Base-by-base conservation (phyloP, 345 rosid genomes). In the Gossypium arboreum region DNA sequence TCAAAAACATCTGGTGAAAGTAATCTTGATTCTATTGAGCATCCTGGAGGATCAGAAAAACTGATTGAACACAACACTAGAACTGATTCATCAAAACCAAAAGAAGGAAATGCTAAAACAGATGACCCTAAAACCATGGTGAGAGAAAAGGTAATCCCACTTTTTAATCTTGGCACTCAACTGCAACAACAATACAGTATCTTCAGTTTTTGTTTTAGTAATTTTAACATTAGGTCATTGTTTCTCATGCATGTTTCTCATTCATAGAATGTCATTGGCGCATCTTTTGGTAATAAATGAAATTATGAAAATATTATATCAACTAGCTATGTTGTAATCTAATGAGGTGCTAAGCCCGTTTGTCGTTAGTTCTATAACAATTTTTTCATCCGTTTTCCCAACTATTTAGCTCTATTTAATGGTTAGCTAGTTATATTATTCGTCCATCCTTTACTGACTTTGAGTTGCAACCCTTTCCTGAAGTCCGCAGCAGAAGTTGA, bases 381-480 rank as follows among this genome's bases (percentile, higher is more conserved):
- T 57, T 65, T 63, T n/a, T 54, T 12, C 45, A 34, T 7, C 62
- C 27, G 10, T 55, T 39, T 47, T 44, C 47, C 17, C 18, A 39
- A 8, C 15, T 24, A 45, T 22, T 68, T 67, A 45, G 70, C 70
- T 24, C 11, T 47, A 73, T 20, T 59, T 57, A 24, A 73, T 45
- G 7, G 10, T 45, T 43, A 22, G 34, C 25, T 29, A 29, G 7
- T 72, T 39, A 8, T 15, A 55, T 52, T 48, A 57, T 7, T 56
- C 50, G 48, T 34, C 22, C 50, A n/a, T 73, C 47, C 43, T 57
- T 61, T 54, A 76, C 63, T 74, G 73, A 74, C 81, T 52, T 65
- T 54, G 24, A 73, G 77, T 68, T 68, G 55, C 78, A 75, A 56
- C 65, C 58, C 25, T 68, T 71, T 58, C 27, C 83, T 71, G 65